phyloP scores from a whole-genome alignment of 1,139 yeast species.

The Protomyces macrosporus region DNA sequence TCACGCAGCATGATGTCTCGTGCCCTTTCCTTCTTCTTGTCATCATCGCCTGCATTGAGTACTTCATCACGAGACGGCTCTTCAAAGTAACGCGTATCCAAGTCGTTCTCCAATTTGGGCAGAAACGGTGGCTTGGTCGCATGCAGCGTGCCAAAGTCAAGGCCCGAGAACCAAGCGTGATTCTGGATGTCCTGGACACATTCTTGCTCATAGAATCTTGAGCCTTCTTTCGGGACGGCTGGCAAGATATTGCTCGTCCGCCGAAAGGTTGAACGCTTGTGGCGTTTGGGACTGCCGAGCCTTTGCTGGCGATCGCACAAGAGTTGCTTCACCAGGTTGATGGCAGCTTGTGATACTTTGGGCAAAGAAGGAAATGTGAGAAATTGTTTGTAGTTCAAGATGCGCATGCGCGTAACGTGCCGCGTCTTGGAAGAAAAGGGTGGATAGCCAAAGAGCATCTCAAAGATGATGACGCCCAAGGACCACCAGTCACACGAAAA shows the following conservation, averaged over 20 bases:
- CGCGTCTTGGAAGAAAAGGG: conserved; percentile 80
- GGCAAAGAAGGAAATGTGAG: conserved; percentile 26
- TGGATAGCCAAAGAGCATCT: conserved; percentile 83
- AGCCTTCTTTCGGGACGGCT: not conserved
- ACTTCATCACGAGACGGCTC: conserved; percentile 22
- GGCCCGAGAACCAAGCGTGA: conserved; percentile 62
- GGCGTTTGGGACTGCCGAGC: conserved; percentile 49
- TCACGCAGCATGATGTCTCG: conserved; percentile 26
- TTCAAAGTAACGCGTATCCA: conserved; percentile 84
- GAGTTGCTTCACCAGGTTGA: conserved; percentile 60
- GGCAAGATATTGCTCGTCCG: not conserved
- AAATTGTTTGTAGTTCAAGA: conserved; percentile 17
- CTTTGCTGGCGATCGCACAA: conserved; percentile 60
- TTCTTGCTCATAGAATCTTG: conserved; percentile 30
- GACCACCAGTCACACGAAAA: conserved; percentile 98
- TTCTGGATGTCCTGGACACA: conserved; percentile 54
- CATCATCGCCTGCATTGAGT: conserved; percentile 1
- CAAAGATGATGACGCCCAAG: conserved; percentile 87
- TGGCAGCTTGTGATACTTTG: conserved; percentile 58
- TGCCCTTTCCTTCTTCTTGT: conserved; percentile 9
- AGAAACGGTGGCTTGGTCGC: conserved; percentile 76
- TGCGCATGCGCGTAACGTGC: conserved; percentile 27
- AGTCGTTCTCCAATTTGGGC: conserved; percentile 75
- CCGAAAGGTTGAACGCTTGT: not conserved
- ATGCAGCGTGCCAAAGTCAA: conserved; percentile 65